Conservation (phyloP, 345 rosid genomes). For the Citrus cavaleriei region DNA sequence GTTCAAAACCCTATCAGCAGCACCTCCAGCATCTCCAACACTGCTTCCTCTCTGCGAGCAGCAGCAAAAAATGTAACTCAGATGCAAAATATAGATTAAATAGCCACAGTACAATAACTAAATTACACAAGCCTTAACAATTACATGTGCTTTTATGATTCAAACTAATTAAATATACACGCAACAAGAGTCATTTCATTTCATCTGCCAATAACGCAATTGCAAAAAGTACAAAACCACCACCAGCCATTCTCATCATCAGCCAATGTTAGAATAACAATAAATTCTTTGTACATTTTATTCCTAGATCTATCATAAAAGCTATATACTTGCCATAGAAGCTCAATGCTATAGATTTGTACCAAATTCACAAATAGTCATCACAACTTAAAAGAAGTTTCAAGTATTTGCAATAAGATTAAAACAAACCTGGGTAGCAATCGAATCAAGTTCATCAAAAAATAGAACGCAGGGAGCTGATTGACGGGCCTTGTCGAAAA, state of each 20-base stretch:
- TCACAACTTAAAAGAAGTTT: neutral
- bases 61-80: neutral
- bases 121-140: neutral
- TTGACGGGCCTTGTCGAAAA: constrained; percentile 91
- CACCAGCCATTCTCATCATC: neutral
- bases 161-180: neutral
- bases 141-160: neutral
- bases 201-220: neutral
- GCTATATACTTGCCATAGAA: neutral
- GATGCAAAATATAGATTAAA: neutral
- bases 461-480: constrained; percentile 96
- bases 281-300: too few species aligned
- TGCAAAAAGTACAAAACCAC: neutral
- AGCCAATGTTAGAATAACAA: neutral
- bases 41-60: constrained; percentile 82
- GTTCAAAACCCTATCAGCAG: constrained; percentile 92
- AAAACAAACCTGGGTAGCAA: constrained; percentile 78
- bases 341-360: neutral
- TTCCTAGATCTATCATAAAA: neutral
- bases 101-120: neutral
- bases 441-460: constrained; percentile 94
- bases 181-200: neutral
- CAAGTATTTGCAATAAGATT: neutral
- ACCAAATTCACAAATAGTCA: neutral
- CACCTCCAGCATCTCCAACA: constrained; percentile 93